These are phyloP conservation scores for Penicillium riverlandense DNA, from an alignment of 495 filamentous ascomycete species.

Conservation along the genomic window DNA sequence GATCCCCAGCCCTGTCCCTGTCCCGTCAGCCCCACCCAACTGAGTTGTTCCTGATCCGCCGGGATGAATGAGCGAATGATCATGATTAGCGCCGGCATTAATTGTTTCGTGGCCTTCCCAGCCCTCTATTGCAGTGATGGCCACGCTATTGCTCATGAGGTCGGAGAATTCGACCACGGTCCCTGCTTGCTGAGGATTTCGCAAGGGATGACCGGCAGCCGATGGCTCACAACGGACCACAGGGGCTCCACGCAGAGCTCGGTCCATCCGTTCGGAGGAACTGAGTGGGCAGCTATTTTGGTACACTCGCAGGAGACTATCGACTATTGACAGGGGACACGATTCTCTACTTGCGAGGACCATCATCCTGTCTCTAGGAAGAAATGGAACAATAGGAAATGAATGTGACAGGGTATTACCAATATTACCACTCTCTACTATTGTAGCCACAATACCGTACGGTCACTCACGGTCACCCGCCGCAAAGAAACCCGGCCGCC, in stretches of 20 bases:
- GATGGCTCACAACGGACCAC: constrained; percentile 8
- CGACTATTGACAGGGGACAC: background rate
- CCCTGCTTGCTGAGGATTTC: constrained; percentile 10
- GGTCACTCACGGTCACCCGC: background rate
- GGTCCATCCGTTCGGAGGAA: constrained; percentile 16
- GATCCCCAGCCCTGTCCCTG: too few relatives aligned
- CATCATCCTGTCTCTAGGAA: background rate
- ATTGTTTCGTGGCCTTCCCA: background rate
- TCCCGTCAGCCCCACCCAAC: background rate
- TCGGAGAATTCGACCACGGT: constrained; percentile 21
- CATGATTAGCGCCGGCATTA: too few relatives aligned
- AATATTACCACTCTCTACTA: too few relatives aligned
- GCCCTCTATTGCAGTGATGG: background rate
- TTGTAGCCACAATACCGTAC: too few relatives aligned
- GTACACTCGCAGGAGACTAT: background rate
- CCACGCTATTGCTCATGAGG: constrained; percentile 4
- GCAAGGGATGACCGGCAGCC: constrained; percentile 1
- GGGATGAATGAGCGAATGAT: too few relatives aligned
- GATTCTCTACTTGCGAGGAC: background rate
- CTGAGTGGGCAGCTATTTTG: background rate
- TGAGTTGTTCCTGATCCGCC: background rate
- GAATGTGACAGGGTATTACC: too few relatives aligned
- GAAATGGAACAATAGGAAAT: too few relatives aligned
- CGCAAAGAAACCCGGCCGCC: constrained; percentile 3
- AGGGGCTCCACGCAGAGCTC: constrained; percentile 5